phyloP scores from a whole-genome alignment of 257 asterid genomes.

The Solanum peruvianum region DNA sequence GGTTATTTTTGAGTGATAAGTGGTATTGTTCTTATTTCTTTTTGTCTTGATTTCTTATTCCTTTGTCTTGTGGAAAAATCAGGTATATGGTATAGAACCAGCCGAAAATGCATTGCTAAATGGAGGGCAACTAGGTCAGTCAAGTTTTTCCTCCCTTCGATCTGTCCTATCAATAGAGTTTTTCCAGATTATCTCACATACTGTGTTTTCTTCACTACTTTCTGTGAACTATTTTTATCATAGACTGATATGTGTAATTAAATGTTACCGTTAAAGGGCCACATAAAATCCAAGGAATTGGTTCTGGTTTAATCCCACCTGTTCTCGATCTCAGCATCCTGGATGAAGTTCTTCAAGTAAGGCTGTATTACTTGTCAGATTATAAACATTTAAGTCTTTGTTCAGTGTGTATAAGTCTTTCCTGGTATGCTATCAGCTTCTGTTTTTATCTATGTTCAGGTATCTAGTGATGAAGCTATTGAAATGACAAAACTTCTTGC shows the following conservation, averaged over 20 bases:
- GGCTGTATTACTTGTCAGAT: not conserved
- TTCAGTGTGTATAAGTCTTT: not conserved
- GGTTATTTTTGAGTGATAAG: not conserved
- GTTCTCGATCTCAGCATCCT: constrained; percentile 27
- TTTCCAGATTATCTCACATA: not conserved
- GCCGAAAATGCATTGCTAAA: constrained; percentile 27
- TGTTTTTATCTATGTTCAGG: constrained; percentile 1
- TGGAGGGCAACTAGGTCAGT: constrained; percentile 27
- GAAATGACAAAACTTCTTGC: constrained; percentile 43
- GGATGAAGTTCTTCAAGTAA: constrained; percentile 32
- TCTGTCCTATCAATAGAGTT: not conserved
- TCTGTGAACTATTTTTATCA: not conserved
- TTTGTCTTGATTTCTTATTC: not conserved
- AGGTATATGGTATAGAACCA: constrained; percentile 39
- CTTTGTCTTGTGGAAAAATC: not conserved
- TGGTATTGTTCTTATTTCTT: not conserved
- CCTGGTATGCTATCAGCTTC: not conserved
- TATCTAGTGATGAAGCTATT: constrained; percentile 44
- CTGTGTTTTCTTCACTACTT: not conserved
- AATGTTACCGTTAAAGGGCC: constrained; percentile 7
- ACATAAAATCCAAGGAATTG: constrained; percentile 37
- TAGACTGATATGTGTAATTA: not conserved
- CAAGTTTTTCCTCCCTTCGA: not conserved
- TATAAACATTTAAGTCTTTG: not conserved
- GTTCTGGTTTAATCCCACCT: constrained; percentile 21